These are phyloP conservation scores for Metroxylon sagu DNA, from an alignment of 176 grass and related monocot species.

Conservation along the genomic window DNA sequence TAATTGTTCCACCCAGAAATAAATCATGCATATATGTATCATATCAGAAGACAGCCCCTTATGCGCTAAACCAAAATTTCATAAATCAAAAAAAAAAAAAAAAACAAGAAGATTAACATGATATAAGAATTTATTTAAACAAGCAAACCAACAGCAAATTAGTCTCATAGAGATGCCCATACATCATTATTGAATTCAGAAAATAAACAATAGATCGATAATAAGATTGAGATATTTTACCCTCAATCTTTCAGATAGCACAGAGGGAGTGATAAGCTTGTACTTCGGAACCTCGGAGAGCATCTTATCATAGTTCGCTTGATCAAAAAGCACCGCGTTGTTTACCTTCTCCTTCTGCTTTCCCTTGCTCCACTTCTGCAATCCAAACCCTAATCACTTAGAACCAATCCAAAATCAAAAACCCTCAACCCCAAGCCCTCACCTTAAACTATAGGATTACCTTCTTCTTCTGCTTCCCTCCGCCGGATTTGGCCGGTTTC, in stretches of 20 bases:
- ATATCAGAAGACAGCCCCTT: too few relatives aligned
- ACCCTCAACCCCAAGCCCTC: neutral
- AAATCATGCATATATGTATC: too few relatives aligned
- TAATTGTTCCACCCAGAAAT: too few relatives aligned
- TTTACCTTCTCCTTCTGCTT: slow-evolving; percentile 34
- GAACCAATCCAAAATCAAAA: neutral
- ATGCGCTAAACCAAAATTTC: too few relatives aligned
- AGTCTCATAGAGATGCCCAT: too few relatives aligned
- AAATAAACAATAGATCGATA: too few relatives aligned
- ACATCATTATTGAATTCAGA: too few relatives aligned
- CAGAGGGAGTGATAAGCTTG: slow-evolving; percentile 25
- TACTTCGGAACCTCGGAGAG: slow-evolving; percentile 21
- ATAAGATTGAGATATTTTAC: slow-evolving; percentile 8
- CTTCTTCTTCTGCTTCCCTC: slow-evolving; percentile 33
- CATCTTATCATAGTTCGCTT: slow-evolving; percentile 25
- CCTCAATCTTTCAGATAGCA: slow-evolving; percentile 20
- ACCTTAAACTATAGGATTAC: neutral
- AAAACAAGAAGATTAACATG: too few relatives aligned
- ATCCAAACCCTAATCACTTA: neutral
- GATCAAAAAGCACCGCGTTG: slow-evolving; percentile 27
- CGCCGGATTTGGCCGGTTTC: slow-evolving; percentile 24
- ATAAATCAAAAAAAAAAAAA: too few relatives aligned
- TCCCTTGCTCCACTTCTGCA: slow-evolving; percentile 32
- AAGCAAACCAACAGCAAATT: too few relatives aligned
- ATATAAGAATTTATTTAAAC: too few relatives aligned